Base-by-base conservation (phyloP, 2,329 filamentous ascomycete species). In the Geosmithia morbida region DNA sequence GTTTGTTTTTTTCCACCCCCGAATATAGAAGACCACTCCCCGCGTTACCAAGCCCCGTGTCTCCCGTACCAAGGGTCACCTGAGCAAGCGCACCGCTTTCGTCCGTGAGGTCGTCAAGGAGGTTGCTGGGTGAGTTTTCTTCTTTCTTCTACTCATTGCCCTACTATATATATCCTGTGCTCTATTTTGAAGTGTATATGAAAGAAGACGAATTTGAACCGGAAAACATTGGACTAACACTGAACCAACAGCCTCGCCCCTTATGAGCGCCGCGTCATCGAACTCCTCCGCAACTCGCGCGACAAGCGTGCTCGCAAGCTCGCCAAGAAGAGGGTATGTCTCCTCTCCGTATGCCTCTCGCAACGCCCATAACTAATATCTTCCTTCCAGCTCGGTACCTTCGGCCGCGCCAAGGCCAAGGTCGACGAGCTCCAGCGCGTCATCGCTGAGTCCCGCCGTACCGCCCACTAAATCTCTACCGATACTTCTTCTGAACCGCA, bases 301-400 rank as follows among this genome's bases (percentile, higher is more conserved):
- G 92, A 98, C 75, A 97, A 97, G 87, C 87, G 90, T 73, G 90
- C 90, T 65, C 82, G 90, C 62, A 96, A 96, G 84, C 86, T 96
- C 66, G 90, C 90, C 65, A 97, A 97, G 89, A 96, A 94, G 86
- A 83, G 90, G 72, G 85, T 90, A 80, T 59, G 39, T 46, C 29
- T 30, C 29, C 29, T 11, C 6, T 30, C 11, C 29, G 11, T 30
- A 51, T 47, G n/a, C 37, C 19, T 10, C 41, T 16, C 22, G 41
- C 4, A 41, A 18, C 33, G 37, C 17, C 13, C 45, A 46, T 48
- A 50, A 51, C 60, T 62, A 52, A 62, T 55, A 49, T 22, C 37
- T 6, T 3, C 49, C 29, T 48, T 17, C 55, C 56, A 92, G 85
- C 89, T 98, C 77, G 92, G 92, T 69, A 97, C 92, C 62, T 97